These are phyloP conservation scores for Golubevia sp. DNA, from an alignment of 1,284 basidiomycete genomes.

Conservation along the genomic window DNA sequence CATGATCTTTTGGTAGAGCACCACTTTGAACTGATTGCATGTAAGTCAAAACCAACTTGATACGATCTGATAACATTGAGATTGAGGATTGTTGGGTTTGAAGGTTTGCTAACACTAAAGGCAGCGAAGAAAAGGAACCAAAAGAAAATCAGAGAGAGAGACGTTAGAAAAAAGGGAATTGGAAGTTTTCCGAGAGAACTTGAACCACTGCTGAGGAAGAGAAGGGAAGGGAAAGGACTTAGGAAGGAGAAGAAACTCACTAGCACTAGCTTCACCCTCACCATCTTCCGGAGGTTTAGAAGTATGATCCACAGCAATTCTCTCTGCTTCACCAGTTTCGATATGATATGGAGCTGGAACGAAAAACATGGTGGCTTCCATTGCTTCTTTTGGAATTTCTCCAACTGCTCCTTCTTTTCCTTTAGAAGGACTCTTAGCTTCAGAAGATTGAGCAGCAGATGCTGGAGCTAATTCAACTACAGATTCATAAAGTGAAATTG, in stretches of 20 bases:
- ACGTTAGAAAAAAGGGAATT: background rate
- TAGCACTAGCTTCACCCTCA: slow-evolving; percentile 67
- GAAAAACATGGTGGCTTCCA: slow-evolving; percentile 64
- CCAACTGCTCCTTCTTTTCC: slow-evolving; percentile 11
- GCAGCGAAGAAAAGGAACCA: slow-evolving; percentile 5
- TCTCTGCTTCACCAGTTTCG: slow-evolving; percentile 97
- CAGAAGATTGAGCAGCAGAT: background rate
- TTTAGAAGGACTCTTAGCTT: background rate
- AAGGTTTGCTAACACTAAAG: slow-evolving; percentile 81
- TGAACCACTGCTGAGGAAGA: background rate
- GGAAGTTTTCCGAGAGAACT: slow-evolving; percentile 5
- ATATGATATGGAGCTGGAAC: slow-evolving; percentile 80
- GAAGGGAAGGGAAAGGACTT: background rate
- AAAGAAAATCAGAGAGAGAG: background rate
- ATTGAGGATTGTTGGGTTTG: slow-evolving; percentile 91
- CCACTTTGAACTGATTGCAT: slow-evolving; percentile 23
- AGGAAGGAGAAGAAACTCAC: slow-evolving; percentile 36
- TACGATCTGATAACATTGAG: slow-evolving; percentile 91
- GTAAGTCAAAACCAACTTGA: slow-evolving; percentile 80
- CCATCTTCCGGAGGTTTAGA: slow-evolving; percentile 80
- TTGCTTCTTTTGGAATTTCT: too few species aligned
- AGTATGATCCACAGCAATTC: slow-evolving; percentile 96
- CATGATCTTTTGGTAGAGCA: slow-evolving; percentile 64
- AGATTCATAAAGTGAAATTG: slow-evolving; percentile 43
- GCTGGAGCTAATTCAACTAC: slow-evolving; percentile 25